Conservation (phyloP, 768 basidiomycete genomes). For the Sarcomyxa edulis region DNA sequence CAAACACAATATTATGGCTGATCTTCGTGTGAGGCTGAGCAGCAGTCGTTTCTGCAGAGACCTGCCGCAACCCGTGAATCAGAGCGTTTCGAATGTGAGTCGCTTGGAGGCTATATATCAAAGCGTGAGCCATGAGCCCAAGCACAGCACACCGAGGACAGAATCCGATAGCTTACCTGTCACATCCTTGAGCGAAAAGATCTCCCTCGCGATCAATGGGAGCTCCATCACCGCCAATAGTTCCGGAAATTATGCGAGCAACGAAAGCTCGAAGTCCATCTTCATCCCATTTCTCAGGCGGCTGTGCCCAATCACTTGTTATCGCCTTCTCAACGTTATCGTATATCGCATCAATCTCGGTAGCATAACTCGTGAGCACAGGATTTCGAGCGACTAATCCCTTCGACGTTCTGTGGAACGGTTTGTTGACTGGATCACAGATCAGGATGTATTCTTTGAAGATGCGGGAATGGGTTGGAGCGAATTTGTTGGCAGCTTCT, state of each 20-base stretch:
- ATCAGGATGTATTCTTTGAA: constrained; percentile 27
- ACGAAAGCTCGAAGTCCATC: too few relatives aligned
- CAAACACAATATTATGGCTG: too few relatives aligned
- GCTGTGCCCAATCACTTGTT: constrained; percentile 15
- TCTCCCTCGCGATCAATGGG: constrained; percentile 19
- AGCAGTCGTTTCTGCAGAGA: background rate
- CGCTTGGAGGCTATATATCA: constrained; percentile 25
- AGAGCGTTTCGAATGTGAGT: constrained; percentile 27
- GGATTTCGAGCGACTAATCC: constrained; percentile 20
- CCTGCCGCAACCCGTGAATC: constrained; percentile 17
- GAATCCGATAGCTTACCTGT: constrained; percentile 16
- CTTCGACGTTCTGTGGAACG: constrained; percentile 26
- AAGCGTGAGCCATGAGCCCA: background rate
- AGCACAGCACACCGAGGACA: too few relatives aligned
- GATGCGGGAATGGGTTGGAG: constrained; percentile 20
- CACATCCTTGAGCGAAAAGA: constrained; percentile 28
- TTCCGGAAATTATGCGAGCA: too few relatives aligned
- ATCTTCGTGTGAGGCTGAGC: constrained; percentile 11
- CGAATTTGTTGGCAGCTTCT: constrained; percentile 15
- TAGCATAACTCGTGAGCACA: constrained; percentile 15
- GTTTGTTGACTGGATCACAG: constrained; percentile 20
- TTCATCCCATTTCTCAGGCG: constrained; percentile 20
- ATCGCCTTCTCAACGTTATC: constrained; percentile 19
- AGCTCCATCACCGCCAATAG: constrained; percentile 14
- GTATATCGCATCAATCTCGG: constrained; percentile 16